Conservation (phyloP, 2,329 filamentous ascomycete genomes). For the Plectosphaerella sp. region DNA sequence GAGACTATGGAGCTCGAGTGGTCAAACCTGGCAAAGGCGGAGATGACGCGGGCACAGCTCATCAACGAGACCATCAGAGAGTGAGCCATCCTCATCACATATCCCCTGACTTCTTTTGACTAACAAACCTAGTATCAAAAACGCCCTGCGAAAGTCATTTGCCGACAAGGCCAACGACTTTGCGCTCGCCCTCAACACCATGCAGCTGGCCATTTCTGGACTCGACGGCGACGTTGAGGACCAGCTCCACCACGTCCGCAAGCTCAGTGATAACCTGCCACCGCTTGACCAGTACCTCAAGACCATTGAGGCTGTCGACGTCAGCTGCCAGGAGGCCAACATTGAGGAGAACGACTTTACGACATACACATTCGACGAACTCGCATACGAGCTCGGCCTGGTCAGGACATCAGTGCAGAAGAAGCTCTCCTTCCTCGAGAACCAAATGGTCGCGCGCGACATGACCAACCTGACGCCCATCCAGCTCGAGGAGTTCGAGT, state of each 20-base stretch:
- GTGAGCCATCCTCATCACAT: conserved; percentile 38
- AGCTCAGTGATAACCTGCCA: conserved; percentile 77
- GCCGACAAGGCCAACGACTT: conserved; percentile 99
- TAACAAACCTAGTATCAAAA: conserved; percentile 71
- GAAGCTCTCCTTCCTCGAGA: conserved; percentile 94
- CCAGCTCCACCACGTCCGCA: conserved; percentile 81
- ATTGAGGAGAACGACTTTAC: conserved; percentile 99
- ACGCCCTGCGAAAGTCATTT: conserved; percentile 84
- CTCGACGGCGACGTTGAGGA: conserved; percentile 96
- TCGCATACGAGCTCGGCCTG: conserved; percentile 86
- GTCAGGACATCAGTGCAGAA: conserved; percentile 92
- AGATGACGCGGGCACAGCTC: conserved; percentile 83
- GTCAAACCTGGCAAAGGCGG: conserved; percentile 72
- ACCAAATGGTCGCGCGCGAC: conserved; percentile 95
- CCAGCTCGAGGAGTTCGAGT: conserved; percentile 97
- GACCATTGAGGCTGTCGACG: conserved; percentile 79
- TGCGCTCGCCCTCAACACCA: conserved; percentile 87
- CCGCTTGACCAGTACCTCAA: conserved; percentile 89
- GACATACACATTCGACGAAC: conserved; percentile 97
- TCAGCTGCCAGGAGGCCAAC: conserved; percentile 90
- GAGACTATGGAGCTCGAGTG: conserved; percentile 82
- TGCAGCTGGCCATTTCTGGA: conserved; percentile 93
- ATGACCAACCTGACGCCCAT: conserved; percentile 99
- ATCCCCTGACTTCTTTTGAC: conserved; percentile 6
- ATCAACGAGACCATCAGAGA: conserved; percentile 99